phyloP scores from a whole-genome alignment of 371 early-diverging fungal species.

The Choanephora cucurbitarum region DNA sequence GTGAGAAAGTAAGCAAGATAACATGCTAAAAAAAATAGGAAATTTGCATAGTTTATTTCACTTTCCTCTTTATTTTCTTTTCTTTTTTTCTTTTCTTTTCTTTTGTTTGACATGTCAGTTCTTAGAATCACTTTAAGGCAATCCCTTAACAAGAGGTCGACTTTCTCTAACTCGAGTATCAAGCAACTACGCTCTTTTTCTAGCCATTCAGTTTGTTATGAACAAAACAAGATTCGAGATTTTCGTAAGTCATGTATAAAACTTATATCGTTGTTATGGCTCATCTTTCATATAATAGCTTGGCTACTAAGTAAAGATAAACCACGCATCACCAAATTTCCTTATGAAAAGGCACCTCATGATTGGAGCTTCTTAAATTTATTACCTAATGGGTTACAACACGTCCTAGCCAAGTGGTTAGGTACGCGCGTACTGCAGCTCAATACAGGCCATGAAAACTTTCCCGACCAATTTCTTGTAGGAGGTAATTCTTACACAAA shows the following conservation, averaged over 20 bases:
- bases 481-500: too few relatives aligned
- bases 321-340: slow-evolving; percentile 55
- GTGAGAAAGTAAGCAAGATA: slow-evolving; percentile 1
- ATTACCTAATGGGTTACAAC: slow-evolving; percentile 51
- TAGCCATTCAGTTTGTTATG: background rate
- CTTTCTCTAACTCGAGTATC: background rate
- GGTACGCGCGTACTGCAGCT: slow-evolving; percentile 51
- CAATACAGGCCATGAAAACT: slow-evolving; percentile 56
- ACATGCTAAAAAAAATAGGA: too few relatives aligned
- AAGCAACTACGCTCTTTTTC: slow-evolving; percentile 7
- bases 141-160: background rate
- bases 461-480: slow-evolving; percentile 61
- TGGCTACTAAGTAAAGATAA: slow-evolving; percentile 48
- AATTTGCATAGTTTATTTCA: too few relatives aligned
- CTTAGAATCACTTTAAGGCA: background rate
- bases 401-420: slow-evolving; percentile 45
- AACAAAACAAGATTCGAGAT: slow-evolving; percentile 7
- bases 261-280: too few relatives aligned
- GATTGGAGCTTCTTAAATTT: slow-evolving; percentile 46
- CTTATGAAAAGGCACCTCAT: slow-evolving; percentile 46
- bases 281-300: slow-evolving; percentile 37
- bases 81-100: too few relatives aligned
- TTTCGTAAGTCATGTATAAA: too few relatives aligned
- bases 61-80: too few relatives aligned
- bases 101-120: background rate